Percentiles rank a stretch among this genome's conserved stretches.
Evolutionary conservation across 192 early-diverging fungal species (phyloP).

Genomic region (Lunasporangiospora selenospora): DNA sequence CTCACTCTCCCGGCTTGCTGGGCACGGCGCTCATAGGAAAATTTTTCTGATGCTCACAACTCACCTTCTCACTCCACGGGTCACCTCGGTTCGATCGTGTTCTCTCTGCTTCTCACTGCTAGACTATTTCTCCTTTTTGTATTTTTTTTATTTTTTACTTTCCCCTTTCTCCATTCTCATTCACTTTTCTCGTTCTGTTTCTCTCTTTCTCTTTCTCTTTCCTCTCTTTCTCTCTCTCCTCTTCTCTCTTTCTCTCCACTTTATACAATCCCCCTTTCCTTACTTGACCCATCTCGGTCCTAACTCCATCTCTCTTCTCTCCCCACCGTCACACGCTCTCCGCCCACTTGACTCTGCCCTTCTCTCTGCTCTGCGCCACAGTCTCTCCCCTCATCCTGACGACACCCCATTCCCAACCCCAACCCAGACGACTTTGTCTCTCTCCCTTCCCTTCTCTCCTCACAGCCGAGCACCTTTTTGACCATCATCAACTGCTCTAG

Average conservation of each 20-base stretch:
- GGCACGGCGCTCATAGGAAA: too few species aligned
- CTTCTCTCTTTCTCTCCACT: background rate
- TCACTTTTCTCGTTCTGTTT: background rate
- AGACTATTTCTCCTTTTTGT: background rate
- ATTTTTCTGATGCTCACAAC: conserved; percentile 1
- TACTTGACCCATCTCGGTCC: too few species aligned
- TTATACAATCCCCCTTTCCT: background rate
- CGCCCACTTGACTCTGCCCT: background rate
- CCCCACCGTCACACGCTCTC: too few species aligned
- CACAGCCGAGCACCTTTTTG: background rate
- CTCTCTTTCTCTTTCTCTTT: background rate
- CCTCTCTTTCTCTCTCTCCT: background rate
- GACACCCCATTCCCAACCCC: conserved; percentile 9
- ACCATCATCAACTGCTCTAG: too few species aligned
- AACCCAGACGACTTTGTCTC: background rate
- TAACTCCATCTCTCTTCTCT: too few species aligned
- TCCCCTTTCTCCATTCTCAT: background rate
- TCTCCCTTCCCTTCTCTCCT: background rate
- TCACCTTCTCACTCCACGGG: too few species aligned
- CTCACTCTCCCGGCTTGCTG: conserved; percentile 3
- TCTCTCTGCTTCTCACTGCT: background rate
- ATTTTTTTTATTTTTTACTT: background rate
- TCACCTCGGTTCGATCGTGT: too few species aligned
- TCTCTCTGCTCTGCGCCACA: background rate
- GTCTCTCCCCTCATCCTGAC: conserved; percentile 10